Evolutionary conservation across 345 rosid genomes (phyloP).

Genomic region (Alliaria petiolata): DNA sequence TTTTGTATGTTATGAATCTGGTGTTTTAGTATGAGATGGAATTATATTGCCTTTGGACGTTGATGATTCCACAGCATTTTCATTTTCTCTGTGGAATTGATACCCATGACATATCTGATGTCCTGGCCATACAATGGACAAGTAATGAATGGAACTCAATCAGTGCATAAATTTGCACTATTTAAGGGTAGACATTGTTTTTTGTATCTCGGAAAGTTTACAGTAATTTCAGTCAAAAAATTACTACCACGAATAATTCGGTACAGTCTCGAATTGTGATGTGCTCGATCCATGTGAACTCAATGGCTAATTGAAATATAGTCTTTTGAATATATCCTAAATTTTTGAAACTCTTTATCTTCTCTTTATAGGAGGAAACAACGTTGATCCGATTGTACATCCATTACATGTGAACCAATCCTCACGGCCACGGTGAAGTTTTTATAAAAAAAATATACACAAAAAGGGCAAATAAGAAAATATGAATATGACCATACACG

Average conservation of each 20-base stretch:
- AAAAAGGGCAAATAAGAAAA: neutral
- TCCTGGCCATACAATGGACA: neutral
- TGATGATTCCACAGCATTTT: neutral
- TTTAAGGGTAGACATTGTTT: too few relatives aligned
- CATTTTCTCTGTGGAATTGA: neutral
- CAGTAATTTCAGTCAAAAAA: neutral
- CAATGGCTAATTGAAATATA: neutral
- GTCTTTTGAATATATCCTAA: neutral
- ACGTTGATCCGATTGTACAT: constrained; percentile 10
- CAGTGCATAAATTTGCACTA: neutral
- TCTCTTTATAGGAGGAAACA: constrained; percentile 12
- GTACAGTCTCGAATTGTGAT: neutral
- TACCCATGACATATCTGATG: neutral
- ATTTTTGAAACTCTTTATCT: neutral
- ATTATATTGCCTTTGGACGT: constrained; percentile 13
- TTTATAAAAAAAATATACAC: neutral
- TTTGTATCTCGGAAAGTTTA: too few relatives aligned
- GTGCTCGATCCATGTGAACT: neutral
- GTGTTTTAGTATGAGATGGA: constrained; percentile 21
- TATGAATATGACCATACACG: constrained; percentile 15
- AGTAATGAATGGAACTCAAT: neutral
- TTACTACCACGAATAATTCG: neutral
- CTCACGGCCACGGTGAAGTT: constrained; percentile 9
- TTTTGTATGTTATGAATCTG: neutral
- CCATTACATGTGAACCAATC: constrained; percentile 6